These are phyloP conservation scores for Cercospora sojina DNA, from an alignment of 2,329 filamentous ascomycete species.

Conservation along the genomic window DNA sequence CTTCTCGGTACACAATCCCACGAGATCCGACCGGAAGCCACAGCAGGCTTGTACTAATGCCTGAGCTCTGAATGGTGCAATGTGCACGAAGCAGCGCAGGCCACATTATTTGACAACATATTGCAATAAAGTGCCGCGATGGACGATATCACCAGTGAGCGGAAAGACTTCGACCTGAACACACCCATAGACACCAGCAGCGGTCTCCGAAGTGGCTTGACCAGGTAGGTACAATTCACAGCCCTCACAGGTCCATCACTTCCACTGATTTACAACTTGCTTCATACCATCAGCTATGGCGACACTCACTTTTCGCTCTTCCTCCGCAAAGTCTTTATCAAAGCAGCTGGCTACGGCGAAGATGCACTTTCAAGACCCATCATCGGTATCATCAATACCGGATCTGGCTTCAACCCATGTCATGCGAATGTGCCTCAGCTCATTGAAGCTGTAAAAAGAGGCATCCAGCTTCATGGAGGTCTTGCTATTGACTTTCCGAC, in stretches of 20 bases:
- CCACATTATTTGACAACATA: background rate
- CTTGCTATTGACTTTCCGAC: conserved; percentile 72
- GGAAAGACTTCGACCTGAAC: conserved; percentile 26
- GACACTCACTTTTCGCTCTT: conserved; percentile 75
- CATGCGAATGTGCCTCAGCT: conserved; percentile 71
- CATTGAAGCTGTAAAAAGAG: conserved; percentile 67
- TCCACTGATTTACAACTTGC: conserved; percentile 52
- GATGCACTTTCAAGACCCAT: conserved; percentile 69
- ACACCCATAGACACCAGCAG: conserved; percentile 17
- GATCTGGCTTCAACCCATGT: conserved; percentile 71
- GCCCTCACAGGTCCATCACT: conserved; percentile 37
- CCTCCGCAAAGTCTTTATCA: conserved; percentile 74
- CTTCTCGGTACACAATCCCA: conserved; percentile 7
- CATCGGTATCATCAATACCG: conserved; percentile 72
- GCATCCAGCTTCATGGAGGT: conserved; percentile 65
- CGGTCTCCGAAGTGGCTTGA: conserved; percentile 25
- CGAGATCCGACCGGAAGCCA: conserved; percentile 3
- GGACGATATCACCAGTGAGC: background rate
- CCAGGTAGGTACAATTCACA: conserved; percentile 13
- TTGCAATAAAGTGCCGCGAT: background rate
- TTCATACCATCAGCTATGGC: conserved; percentile 55
- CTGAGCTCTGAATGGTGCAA: conserved; percentile 7
- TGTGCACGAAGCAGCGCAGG: background rate
- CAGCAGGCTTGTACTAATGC: background rate
- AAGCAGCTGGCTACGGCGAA: conserved; percentile 71